Evolutionary conservation across 2,329 filamentous ascomycete species (phyloP).

Genomic region (Thielaviopsis punctulata): DNA sequence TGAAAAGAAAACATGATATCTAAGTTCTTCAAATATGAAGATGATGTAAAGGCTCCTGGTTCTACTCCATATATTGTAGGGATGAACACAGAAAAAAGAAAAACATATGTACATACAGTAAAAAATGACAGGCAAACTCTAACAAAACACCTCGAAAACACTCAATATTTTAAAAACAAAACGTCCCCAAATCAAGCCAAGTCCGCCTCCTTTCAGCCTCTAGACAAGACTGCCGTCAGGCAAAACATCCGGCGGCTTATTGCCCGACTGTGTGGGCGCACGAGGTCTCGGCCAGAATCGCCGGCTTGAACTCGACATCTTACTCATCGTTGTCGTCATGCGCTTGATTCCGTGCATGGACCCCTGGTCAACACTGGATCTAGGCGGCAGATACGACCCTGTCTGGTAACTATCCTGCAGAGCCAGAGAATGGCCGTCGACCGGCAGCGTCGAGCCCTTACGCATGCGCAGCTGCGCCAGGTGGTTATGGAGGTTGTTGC

Average conservation of each 20-base stretch:
- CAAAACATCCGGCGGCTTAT: constrained; percentile 7
- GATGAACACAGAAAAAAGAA: not conserved
- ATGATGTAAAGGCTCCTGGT: not conserved
- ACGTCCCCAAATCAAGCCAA: not conserved
- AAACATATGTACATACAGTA: too few relatives aligned
- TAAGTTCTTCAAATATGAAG: not conserved
- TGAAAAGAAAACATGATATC: not conserved
- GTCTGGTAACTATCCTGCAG: constrained; percentile 10
- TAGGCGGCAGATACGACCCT: constrained; percentile 4
- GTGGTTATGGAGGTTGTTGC: constrained; percentile 2
- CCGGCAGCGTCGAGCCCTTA: constrained; percentile 1
- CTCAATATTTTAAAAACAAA: not conserved
- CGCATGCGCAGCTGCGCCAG: constrained; percentile 6
- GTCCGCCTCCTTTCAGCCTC: not conserved
- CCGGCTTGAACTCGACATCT: constrained; percentile 9
- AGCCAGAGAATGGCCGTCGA: constrained; percentile 5
- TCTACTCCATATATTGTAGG: not conserved
- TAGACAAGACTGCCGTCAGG: constrained; percentile 11
- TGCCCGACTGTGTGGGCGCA: constrained; percentile 8
- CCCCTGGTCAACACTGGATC: constrained; percentile 7
- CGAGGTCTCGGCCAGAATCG: constrained; percentile 10
- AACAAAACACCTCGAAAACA: too few relatives aligned
- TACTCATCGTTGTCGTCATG: constrained; percentile 11
- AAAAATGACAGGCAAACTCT: too few relatives aligned
- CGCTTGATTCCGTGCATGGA: constrained; percentile 8